These are phyloP conservation scores for Cadophora sp. DNA, from an alignment of 2,329 filamentous ascomycete genomes.

Conservation along the genomic window DNA sequence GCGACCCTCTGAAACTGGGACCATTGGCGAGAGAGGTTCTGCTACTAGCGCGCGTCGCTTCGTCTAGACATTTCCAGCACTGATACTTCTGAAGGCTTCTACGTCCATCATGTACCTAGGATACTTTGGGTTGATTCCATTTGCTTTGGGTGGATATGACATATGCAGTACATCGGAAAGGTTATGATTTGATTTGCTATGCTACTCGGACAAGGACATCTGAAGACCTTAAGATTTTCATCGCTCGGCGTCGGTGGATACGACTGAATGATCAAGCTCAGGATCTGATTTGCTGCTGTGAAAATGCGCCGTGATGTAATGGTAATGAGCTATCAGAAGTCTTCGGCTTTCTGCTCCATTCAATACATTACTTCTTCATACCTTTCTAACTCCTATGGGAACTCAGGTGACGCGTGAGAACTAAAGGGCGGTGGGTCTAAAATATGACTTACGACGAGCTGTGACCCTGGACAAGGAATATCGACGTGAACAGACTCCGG, in stretches of 20 bases:
- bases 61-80: constrained; percentile 4
- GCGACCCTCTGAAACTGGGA: not conserved
- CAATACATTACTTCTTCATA: constrained; percentile 9
- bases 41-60: constrained; percentile 4
- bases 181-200: constrained; percentile 13
- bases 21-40: constrained; percentile 14
- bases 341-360: constrained; percentile 7
- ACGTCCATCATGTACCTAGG: constrained; percentile 1
- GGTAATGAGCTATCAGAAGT: constrained; percentile 7
- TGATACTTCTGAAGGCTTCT: not conserved
- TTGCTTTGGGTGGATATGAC: constrained; percentile 3
- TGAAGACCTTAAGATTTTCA: not conserved
- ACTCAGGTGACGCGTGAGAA: no score
- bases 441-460: not conserved
- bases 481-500: no score
- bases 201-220: not conserved
- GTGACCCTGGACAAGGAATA: no score
- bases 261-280: constrained; percentile 3
- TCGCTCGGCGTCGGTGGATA: constrained; percentile 10
- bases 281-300: constrained; percentile 13
- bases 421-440: no score
- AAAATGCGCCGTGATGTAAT: not conserved
- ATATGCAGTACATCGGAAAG: constrained; percentile 4
- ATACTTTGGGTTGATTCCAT: constrained; percentile 10
- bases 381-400: no score